These are phyloP conservation scores for Heterobasidion annosum DNA, from an alignment of 1,284 basidiomycete genomes.

Conservation along the genomic window DNA sequence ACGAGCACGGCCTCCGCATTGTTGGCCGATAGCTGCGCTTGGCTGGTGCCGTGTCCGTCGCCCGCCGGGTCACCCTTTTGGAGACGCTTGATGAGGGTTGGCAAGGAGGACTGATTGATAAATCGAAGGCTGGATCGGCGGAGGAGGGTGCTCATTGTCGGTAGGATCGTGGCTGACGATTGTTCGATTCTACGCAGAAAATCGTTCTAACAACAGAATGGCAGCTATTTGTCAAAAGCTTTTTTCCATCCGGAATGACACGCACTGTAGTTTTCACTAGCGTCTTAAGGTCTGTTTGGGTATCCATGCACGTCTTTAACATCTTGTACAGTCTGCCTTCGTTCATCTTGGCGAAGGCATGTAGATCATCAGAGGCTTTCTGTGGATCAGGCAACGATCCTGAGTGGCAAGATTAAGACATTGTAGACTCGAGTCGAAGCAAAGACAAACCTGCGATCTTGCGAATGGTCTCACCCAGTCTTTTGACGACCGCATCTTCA, in stretches of 20 bases:
- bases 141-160: conserved; percentile 70
- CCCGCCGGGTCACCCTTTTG: conserved; percentile 30
- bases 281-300: conserved; percentile 74
- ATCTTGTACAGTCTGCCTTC: conserved; percentile 83
- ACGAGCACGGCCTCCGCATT: conserved; percentile 44
- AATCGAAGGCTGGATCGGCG: conserved; percentile 67
- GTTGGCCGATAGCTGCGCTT: conserved; percentile 27
- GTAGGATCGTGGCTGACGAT: conserved; percentile 46
- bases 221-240: too few species aligned
- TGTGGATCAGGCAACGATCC: conserved; percentile 60
- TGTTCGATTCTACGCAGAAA: conserved; percentile 72
- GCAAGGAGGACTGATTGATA: conserved; percentile 80
- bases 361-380: conserved; percentile 74
- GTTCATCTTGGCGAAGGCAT: conserved; percentile 80
- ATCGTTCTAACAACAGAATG: conserved; percentile 46
- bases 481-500: conserved; percentile 52
- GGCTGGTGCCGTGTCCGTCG: conserved; percentile 23
- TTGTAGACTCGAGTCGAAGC: conserved; percentile 10
- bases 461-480: conserved; percentile 46
- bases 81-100: conserved; percentile 66
- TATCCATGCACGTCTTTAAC: conserved; percentile 74
- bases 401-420: conserved; percentile 14
- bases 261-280: conserved; percentile 73
- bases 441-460: conserved; percentile 46
- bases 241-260: conserved; percentile 1